Evolutionary conservation across 2,329 filamentous ascomycete genomes (phyloP).

Genomic region (Dothidotthia symphoricarpi): DNA sequence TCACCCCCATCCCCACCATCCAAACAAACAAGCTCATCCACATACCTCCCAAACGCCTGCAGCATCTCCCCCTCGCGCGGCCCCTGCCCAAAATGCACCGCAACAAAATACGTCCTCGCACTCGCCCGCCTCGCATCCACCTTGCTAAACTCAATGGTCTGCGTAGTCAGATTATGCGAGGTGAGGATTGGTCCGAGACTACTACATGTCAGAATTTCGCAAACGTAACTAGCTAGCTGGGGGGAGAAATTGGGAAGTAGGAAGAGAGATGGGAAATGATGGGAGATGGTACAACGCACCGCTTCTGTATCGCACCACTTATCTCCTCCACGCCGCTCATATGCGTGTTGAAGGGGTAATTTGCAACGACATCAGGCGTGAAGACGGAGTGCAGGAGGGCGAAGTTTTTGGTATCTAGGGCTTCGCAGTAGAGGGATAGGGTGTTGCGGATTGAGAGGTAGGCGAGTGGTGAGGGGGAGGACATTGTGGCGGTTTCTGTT

Average conservation of each 20-base stretch:
- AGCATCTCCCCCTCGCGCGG: slow-evolving; percentile 44
- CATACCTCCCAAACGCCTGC: slow-evolving; percentile 45
- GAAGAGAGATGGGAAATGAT: too few species aligned
- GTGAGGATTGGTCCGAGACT: slow-evolving; percentile 44
- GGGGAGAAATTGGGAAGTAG: too few species aligned
- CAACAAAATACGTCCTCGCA: slow-evolving; percentile 45
- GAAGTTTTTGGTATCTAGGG: slow-evolving; percentile 46
- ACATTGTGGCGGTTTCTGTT: slow-evolving; percentile 8
- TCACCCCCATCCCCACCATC: slow-evolving; percentile 18
- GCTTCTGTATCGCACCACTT: slow-evolving; percentile 32
- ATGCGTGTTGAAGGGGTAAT: slow-evolving; percentile 41
- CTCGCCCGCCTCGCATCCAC: slow-evolving; percentile 30
- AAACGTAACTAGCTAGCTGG: too few species aligned
- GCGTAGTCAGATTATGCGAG: slow-evolving; percentile 47
- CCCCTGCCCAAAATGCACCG: slow-evolving; percentile 45
- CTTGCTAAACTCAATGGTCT: slow-evolving; percentile 42
- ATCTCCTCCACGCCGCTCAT: slow-evolving; percentile 39
- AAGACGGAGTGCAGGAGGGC: slow-evolving; percentile 43
- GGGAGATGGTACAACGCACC: too few species aligned
- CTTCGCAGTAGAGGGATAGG: slow-evolving; percentile 46
- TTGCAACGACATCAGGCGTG: slow-evolving; percentile 39
- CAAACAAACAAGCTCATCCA: slow-evolving; percentile 39
- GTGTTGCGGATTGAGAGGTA: slow-evolving; percentile 44
- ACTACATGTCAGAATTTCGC: too few species aligned
- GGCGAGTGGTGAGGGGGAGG: slow-evolving; percentile 25